A percentile compares a stretch with the other conserved stretches of the same genome.
Conservation (phyloP, 2,329 filamentous ascomycete genomes). For the Metarhizium robertsii region DNA sequence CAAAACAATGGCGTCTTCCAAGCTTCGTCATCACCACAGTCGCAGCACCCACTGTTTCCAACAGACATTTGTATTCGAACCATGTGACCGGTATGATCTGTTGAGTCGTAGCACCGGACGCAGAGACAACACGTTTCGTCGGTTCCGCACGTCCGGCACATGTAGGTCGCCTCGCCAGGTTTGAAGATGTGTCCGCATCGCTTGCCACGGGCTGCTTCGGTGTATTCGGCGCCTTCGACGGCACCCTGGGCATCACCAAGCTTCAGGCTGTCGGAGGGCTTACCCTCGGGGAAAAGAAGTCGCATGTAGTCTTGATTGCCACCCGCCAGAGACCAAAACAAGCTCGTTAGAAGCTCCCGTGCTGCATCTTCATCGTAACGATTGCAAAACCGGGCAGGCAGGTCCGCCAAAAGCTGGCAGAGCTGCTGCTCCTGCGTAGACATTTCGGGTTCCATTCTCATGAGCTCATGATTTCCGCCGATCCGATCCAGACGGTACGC, state of each 20-base stretch:
- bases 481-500: constrained; percentile 1
- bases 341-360: constrained; percentile 61
- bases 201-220: constrained; percentile 81
- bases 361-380: constrained; percentile 66
- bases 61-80: constrained; percentile 81
- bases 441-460: constrained; percentile 43
- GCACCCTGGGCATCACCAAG: constrained; percentile 82
- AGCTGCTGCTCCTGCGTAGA: constrained; percentile 71
- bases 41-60: constrained; percentile 92
- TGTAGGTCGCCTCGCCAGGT: constrained; percentile 84
- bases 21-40: constrained; percentile 92
- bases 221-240: constrained; percentile 91
- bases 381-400: constrained; percentile 64
- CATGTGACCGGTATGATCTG: constrained; percentile 88
- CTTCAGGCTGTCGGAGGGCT: constrained; percentile 58
- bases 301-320: constrained; percentile 64
- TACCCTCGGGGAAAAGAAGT: constrained; percentile 74
- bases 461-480: constrained; percentile 16
- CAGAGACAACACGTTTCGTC: constrained; percentile 96
- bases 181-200: constrained; percentile 97
- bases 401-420: constrained; percentile 69
- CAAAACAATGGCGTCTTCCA: constrained; percentile 85
- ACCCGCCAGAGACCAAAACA: constrained; percentile 81
- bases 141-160: constrained; percentile 85
- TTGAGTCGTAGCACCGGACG: constrained; percentile 88